A percentile compares a stretch with the other conserved stretches of the same genome.
Evolutionary conservation across 495 filamentous ascomycete genomes (phyloP).

Genomic region (Viridothelium virens): DNA sequence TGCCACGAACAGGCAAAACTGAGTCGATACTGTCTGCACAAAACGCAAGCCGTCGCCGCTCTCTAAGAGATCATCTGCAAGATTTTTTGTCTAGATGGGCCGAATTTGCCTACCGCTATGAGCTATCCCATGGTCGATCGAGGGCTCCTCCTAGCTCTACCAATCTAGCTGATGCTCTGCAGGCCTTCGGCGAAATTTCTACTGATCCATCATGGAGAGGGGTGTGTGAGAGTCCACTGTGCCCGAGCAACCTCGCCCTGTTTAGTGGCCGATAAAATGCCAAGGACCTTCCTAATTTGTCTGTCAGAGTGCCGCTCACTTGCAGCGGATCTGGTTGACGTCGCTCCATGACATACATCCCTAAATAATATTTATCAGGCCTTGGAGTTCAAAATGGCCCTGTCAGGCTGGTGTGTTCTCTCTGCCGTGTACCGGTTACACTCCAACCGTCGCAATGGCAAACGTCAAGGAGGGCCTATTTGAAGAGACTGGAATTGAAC

Average conservation of each 20-base stretch:
- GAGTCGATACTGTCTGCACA: not conserved
- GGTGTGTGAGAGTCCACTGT: not conserved
- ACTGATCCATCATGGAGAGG: not conserved
- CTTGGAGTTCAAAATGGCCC: not conserved
- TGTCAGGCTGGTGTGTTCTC: not conserved
- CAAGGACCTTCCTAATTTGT: not conserved
- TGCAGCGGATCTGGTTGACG: not conserved
- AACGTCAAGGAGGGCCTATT: not conserved
- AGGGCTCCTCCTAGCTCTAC: too few relatives aligned
- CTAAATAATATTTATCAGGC: not conserved
- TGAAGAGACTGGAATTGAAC: not conserved
- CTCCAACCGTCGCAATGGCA: not conserved
- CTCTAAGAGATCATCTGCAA: not conserved
- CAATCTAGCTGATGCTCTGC: too few relatives aligned
- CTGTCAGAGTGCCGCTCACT: not conserved
- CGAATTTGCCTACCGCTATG: not conserved
- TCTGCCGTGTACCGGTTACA: not conserved
- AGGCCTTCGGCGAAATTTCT: not conserved
- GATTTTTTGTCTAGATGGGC: not conserved
- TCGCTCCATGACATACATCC: not conserved
- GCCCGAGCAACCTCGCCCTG: not conserved
- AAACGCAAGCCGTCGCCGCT: not conserved
- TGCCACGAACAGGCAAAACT: too few relatives aligned
- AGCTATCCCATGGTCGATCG: too few relatives aligned
- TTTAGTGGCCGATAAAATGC: not conserved